Conservation (phyloP, 2,329 filamentous ascomycete species). For the Didymosphaeria variabile region DNA sequence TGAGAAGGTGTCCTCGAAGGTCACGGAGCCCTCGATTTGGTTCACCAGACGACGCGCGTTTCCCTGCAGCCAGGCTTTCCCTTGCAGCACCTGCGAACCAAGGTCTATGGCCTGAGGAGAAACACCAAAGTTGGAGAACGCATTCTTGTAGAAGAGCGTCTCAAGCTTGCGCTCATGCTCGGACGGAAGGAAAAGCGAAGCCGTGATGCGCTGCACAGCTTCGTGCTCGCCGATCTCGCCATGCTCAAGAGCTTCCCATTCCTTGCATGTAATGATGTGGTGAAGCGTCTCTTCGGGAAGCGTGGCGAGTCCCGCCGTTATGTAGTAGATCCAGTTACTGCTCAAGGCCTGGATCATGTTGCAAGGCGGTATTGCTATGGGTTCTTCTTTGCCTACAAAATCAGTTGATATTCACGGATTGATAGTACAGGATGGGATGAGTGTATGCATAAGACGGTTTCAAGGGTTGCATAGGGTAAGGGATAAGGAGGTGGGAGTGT, state of each 20-base stretch:
- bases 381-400: too few species aligned
- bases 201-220: conserved; percentile 23
- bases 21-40: conserved; percentile 22
- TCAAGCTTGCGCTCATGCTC: conserved; percentile 47
- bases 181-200: conserved; percentile 32
- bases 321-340: conserved; percentile 49
- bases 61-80: conserved; percentile 26
- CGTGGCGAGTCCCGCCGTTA: conserved; percentile 31
- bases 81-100: conserved; percentile 29
- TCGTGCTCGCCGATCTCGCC: conserved; percentile 32
- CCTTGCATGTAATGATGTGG: conserved; percentile 34
- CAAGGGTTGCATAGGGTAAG: too few species aligned
- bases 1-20: conserved; percentile 38
- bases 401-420: background rate
- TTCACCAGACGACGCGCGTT: conserved; percentile 30
- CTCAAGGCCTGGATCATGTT: conserved; percentile 48
- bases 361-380: conserved; percentile 2
- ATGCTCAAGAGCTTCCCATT: conserved; percentile 42
- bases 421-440: background rate
- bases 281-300: conserved; percentile 31
- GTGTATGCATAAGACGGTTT: too few species aligned
- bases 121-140: conserved; percentile 32
- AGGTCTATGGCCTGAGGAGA: conserved; percentile 26
- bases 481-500: too few species aligned
- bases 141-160: conserved; percentile 42